Percentiles rank a stretch among this genome's conserved stretches.
phyloP scores from a whole-genome alignment of 1,139 yeast genomes.

The Saccharomyces hybrid region DNA sequence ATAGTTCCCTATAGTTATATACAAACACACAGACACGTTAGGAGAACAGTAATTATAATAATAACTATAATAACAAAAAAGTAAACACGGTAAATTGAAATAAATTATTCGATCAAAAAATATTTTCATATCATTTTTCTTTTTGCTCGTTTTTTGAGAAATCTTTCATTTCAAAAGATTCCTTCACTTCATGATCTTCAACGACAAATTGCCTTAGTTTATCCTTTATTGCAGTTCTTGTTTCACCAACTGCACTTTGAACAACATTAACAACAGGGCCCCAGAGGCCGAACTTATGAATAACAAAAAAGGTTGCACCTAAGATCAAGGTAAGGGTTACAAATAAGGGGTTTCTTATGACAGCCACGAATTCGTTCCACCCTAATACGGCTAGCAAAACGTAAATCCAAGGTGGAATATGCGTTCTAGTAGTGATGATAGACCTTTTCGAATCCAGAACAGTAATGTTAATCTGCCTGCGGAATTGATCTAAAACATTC shows the following conservation, averaged over 20 bases:
- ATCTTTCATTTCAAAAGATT: constrained; percentile 13
- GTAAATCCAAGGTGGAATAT: constrained; percentile 79
- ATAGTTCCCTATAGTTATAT: background rate
- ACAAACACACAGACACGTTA: background rate
- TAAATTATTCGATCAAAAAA: background rate
- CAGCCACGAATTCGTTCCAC: constrained; percentile 92
- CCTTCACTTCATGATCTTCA: constrained; percentile 22
- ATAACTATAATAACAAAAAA: background rate
- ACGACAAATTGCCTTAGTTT: constrained; percentile 38
- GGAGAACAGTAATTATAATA: background rate
- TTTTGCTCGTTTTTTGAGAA: constrained; percentile 4
- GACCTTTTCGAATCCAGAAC: constrained; percentile 82
- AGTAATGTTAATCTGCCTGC: constrained; percentile 69
- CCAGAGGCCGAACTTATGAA: constrained; percentile 65
- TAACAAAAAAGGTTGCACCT: constrained; percentile 56
- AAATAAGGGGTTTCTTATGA: constrained; percentile 73
- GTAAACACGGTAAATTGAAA: background rate
- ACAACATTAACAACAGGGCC: constrained; percentile 63
- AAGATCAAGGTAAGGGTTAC: constrained; percentile 49
- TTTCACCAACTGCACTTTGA: constrained; percentile 50
- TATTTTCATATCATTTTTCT: background rate
- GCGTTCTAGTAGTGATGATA: constrained; percentile 58
- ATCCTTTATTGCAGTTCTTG: constrained; percentile 47
- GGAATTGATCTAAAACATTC: constrained; percentile 52
- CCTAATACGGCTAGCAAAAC: constrained; percentile 67